These are phyloP conservation scores for Neofusicoccum umdonicola DNA, from an alignment of 2,329 filamentous ascomycete species.

Conservation along the genomic window DNA sequence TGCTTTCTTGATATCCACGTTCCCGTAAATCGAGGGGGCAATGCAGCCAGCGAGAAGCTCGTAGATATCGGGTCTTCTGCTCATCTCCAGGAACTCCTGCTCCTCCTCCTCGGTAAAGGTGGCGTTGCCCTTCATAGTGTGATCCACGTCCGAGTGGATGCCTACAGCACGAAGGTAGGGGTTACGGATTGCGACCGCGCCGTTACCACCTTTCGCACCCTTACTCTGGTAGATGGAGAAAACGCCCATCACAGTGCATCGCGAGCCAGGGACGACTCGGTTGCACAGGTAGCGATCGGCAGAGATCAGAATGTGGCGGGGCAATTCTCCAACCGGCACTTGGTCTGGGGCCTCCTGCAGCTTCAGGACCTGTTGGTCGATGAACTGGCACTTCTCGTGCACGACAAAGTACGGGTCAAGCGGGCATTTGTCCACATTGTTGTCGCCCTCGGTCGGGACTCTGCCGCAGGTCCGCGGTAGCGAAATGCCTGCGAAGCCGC, in stretches of 20 bases:
- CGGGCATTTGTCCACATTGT: slow-evolving; percentile 69
- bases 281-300: slow-evolving; percentile 97
- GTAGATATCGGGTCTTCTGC: slow-evolving; percentile 88
- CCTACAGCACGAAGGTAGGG: slow-evolving; percentile 92
- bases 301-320: slow-evolving; percentile 89
- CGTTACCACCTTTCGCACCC: slow-evolving; percentile 71
- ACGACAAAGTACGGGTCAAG: slow-evolving; percentile 94
- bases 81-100: slow-evolving; percentile 92
- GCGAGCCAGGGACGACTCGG: slow-evolving; percentile 87
- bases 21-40: slow-evolving; percentile 96
- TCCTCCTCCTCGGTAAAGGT: slow-evolving; percentile 94
- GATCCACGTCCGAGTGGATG: slow-evolving; percentile 85
- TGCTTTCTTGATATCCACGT: slow-evolving; percentile 92
- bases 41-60: slow-evolving; percentile 87
- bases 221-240: slow-evolving; percentile 98
- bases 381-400: slow-evolving; percentile 90
- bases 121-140: slow-evolving; percentile 79
- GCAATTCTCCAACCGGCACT: slow-evolving; percentile 93
- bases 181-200: slow-evolving; percentile 90
- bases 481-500: slow-evolving; percentile 83
- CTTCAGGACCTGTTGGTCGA: slow-evolving; percentile 97
- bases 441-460: slow-evolving; percentile 61
- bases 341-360: slow-evolving; percentile 96
- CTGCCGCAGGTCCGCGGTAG: slow-evolving; percentile 77
- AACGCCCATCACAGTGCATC: slow-evolving; percentile 93